Conservation (phyloP, 2,329 filamentous ascomycete genomes). For the Cadophora malorum region DNA sequence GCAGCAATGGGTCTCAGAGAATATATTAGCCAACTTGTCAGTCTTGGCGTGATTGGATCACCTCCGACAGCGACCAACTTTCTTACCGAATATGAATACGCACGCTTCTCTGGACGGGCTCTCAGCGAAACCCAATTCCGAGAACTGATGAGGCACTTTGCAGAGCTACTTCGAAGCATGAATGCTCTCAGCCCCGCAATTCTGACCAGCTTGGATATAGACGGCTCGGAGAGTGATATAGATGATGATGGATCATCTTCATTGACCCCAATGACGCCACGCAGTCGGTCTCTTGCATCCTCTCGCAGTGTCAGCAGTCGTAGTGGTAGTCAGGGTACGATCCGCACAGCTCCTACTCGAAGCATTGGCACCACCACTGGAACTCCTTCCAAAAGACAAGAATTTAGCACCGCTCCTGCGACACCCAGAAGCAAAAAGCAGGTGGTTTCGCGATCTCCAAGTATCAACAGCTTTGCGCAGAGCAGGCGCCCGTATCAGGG, state of each 20-base stretch:
- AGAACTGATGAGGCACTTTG: conserved; percentile 82
- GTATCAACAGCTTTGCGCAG: conserved; percentile 39
- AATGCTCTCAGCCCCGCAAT: conserved; percentile 48
- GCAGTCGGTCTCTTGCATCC: conserved; percentile 41
- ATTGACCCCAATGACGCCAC: conserved; percentile 35
- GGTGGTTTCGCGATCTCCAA: conserved; percentile 33
- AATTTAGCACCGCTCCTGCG: conserved; percentile 39
- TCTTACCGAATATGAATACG: conserved; percentile 78
- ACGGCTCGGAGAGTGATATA: conserved; percentile 39
- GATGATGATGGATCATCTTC: conserved; percentile 40
- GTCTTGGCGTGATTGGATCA: conserved; percentile 68
- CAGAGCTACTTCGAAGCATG: conserved; percentile 81
- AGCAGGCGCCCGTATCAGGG: conserved; percentile 36
- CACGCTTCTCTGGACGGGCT: conserved; percentile 77
- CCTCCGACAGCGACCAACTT: conserved; percentile 64
- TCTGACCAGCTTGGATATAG: conserved; percentile 36
- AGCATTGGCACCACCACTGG: conserved; percentile 26
- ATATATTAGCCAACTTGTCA: conserved; percentile 75
- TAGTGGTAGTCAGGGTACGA: conserved; percentile 42
- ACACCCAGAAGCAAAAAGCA: conserved; percentile 39
- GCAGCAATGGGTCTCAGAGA: conserved; percentile 76
- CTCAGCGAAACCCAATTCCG: conserved; percentile 76
- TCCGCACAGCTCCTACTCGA: conserved; percentile 40
- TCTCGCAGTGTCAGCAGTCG: conserved; percentile 34
- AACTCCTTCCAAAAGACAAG: conserved; percentile 28